Percentiles rank a stretch among this genome's conserved stretches.
These are phyloP conservation scores for Cyclotella distinguenda DNA, from an alignment of 108 stramenopile species.

Conservation along the genomic window DNA sequence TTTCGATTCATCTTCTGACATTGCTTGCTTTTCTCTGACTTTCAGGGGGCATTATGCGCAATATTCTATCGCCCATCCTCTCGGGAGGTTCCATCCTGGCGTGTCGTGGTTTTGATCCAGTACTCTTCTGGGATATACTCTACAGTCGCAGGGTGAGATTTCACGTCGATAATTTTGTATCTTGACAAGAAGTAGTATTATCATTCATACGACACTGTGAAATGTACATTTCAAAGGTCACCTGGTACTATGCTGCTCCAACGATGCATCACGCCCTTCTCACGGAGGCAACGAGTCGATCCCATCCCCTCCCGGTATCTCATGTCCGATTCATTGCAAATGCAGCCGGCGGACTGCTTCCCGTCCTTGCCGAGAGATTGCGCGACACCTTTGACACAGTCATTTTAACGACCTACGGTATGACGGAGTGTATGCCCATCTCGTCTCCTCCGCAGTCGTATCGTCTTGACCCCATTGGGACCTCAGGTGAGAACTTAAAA, in stretches of 20 bases:
- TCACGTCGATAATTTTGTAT: no score
- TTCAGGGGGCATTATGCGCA: constrained; percentile 39
- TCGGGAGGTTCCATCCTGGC: constrained; percentile 63
- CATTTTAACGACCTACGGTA: constrained; percentile 66
- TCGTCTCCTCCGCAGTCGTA: constrained; percentile 58
- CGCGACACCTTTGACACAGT: constrained; percentile 29
- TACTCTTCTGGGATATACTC: constrained; percentile 56
- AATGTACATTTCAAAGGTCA: no score
- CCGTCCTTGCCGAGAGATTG: constrained; percentile 49
- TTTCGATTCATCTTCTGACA: no score
- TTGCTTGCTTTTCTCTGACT: no score
- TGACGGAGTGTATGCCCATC: constrained; percentile 84
- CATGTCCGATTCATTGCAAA: constrained; percentile 67
- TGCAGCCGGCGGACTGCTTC: constrained; percentile 67
- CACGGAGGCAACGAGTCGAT: constrained; percentile 39
- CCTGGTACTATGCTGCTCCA: constrained; percentile 78
- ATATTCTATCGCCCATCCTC: constrained; percentile 58
- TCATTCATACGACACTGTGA: no score
- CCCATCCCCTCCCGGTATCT: not conserved
- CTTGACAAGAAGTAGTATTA: no score
- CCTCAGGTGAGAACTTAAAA: constrained; percentile 18
- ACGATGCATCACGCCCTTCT: constrained; percentile 67
- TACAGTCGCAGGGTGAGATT: no score
- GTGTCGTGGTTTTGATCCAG: constrained; percentile 59
- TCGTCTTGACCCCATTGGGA: constrained; percentile 53